Evolutionary conservation across 768 basidiomycete genomes (phyloP).

Genomic region (Kwoniella bestiolae): DNA sequence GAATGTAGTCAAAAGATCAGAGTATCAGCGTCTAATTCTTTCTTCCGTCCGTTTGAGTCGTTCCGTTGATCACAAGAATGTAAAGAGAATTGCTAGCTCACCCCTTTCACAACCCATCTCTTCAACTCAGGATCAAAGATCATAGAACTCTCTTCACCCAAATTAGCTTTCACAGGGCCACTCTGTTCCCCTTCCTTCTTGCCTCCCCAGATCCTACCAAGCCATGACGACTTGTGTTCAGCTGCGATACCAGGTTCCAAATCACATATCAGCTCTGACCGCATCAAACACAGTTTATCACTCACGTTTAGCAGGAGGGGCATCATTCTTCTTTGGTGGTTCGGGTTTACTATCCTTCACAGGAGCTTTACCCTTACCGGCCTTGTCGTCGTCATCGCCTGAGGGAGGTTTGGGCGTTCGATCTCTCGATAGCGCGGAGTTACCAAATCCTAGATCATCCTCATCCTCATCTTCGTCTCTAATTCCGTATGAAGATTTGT

Average conservation of each 20-base stretch:
- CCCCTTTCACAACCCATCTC: constrained; percentile 95
- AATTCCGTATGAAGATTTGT: constrained; percentile 39
- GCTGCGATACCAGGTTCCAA: constrained; percentile 18
- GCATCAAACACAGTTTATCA: background rate
- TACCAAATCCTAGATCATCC: constrained; percentile 91
- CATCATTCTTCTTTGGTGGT: constrained; percentile 1
- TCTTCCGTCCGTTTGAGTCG: background rate
- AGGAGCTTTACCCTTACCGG: constrained; percentile 23
- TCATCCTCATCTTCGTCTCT: constrained; percentile 72
- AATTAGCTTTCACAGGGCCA: constrained; percentile 83
- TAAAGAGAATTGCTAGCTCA: too few species aligned
- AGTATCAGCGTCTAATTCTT: background rate
- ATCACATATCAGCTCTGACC: background rate
- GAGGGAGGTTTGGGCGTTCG: constrained; percentile 38
- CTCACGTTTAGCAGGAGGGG: constrained; percentile 29
- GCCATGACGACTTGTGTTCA: constrained; percentile 62
- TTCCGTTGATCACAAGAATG: too few species aligned
- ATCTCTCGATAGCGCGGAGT: constrained; percentile 60
- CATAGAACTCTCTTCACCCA: constrained; percentile 88
- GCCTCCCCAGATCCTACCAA: constrained; percentile 80
- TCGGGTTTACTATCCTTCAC: constrained; percentile 34
- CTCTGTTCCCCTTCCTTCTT: constrained; percentile 64
- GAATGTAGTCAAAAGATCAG: constrained; percentile 3
- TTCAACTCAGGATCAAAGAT: constrained; percentile 94
- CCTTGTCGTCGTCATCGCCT: constrained; percentile 54